Evolutionary conservation across 2,329 filamentous ascomycete species (phyloP), one percentile per base, ranked within the genome.

Genomic region (Venturia effusa): DNA sequence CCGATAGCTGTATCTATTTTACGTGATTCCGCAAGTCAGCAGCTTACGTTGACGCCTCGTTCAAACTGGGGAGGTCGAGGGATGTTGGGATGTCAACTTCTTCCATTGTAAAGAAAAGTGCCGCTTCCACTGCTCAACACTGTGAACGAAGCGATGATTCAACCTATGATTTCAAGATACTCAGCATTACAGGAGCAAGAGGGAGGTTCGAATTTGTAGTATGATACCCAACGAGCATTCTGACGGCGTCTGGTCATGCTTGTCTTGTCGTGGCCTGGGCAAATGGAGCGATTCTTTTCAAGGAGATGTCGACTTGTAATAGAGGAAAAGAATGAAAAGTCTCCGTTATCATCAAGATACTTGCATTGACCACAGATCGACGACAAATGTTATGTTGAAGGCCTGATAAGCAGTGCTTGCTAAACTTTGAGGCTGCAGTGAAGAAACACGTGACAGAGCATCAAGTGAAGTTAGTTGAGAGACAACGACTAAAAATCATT

Each of bases 31-130:
- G 73, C 76, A 61, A 76, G 91, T 68, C 74, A 94, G 65, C 82
- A 86, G 64, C 76, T 97, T 70, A 86, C 84, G 67, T 77, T 99
- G 67, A 90, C 81, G 59, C 93, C 93, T 62, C 83, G 85, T 69
- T 84, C 85, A 55, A 82, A 92, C 72, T 99, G 94, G 93, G 93
- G 93, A 68, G 94, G 94, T 37, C 83, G 91, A 74, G 94, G 93
- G 15, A 78, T 95, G 74, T 78, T 99, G 70, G 93, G 93, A 63
- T 99, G 93, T 74, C 92, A 97, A 77, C 84, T 97, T 67, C 77
- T 96, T 68, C 91, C 90, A 32, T 69, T 95, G 64, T 96, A 34
- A 57, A 34, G 19, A 34, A 5, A 19, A 30, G 27, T 57, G 51
- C 15, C 51, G 34, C 30, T n/a, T 57, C 34, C 51, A 13, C 13